Evolutionary conservation across 805 yeast genomes (phyloP).

Genomic region (Cephaloascus fragrans): DNA sequence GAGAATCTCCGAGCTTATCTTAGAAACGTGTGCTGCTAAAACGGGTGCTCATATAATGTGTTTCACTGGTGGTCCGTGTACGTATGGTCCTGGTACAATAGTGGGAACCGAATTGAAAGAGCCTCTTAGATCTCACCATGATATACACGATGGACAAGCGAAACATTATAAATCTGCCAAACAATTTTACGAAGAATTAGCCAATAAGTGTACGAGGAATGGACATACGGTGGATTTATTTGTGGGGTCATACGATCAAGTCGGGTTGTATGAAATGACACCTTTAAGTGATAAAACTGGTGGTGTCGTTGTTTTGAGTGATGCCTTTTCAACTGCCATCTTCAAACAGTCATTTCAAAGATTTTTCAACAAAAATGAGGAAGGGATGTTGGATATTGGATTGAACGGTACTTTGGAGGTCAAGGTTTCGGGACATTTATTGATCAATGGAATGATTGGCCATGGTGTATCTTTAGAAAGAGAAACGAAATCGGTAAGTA

Average conservation of each 20-base stretch:
- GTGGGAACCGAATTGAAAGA: constrained; percentile 48
- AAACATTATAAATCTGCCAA: constrained; percentile 33
- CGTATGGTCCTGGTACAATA: constrained; percentile 54
- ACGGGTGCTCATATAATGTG: constrained; percentile 45
- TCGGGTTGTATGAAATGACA: constrained; percentile 62
- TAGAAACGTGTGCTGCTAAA: constrained; percentile 28
- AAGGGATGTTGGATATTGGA: constrained; percentile 38
- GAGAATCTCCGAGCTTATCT: constrained; percentile 30
- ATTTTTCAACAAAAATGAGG: constrained; percentile 30
- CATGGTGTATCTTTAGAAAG: constrained; percentile 42
- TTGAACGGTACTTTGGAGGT: constrained; percentile 53
- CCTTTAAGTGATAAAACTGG: constrained; percentile 48
- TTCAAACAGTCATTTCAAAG: constrained; percentile 56
- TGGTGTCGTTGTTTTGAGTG: constrained; percentile 53
- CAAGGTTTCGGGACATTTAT: constrained; percentile 38
- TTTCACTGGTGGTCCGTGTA: constrained; percentile 57
- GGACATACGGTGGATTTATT: constrained; percentile 51
- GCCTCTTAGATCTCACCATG: constrained; percentile 60
- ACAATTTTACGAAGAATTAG: constrained; percentile 38
- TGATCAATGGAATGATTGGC: constrained; percentile 52
- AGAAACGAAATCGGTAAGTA: constrained; percentile 21
- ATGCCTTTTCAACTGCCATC: constrained; percentile 57
- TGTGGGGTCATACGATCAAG: constrained; percentile 61
- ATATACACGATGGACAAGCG: constrained; percentile 36
- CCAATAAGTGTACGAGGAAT: constrained; percentile 32